Conservation (phyloP, 2,329 filamentous ascomycete species). For the Calonectria fujianensis region DNA sequence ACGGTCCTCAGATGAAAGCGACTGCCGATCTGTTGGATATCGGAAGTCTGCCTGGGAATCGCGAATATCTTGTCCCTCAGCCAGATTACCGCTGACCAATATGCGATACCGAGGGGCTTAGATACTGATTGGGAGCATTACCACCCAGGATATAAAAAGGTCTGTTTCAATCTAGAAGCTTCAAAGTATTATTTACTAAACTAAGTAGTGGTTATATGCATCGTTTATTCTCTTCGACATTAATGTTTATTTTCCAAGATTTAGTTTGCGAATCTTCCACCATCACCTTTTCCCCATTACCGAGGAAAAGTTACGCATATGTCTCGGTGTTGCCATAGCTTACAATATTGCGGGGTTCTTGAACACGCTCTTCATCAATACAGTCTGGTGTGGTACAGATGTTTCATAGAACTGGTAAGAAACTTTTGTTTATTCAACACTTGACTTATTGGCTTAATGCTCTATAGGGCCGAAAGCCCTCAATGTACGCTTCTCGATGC, state of each 20-base stretch:
- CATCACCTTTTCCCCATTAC: slow-evolving; percentile 9
- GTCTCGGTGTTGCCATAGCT: not conserved
- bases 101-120: not conserved
- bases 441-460: not conserved
- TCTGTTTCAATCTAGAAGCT: not conserved
- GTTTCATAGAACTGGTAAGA: not conserved
- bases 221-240: slow-evolving; percentile 4
- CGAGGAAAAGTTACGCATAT: not conserved
- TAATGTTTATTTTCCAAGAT: not conserved
- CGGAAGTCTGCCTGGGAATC: not conserved
- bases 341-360: slow-evolving; percentile 4
- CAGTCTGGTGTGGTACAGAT: not conserved
- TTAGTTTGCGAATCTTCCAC: slow-evolving; percentile 7
- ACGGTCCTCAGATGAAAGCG: not conserved
- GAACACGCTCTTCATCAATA: not conserved
- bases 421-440: not conserved
- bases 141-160: not conserved
- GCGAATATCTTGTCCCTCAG: not conserved
- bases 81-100: not conserved
- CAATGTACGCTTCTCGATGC: not conserved
- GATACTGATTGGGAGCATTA: not conserved
- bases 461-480: not conserved
- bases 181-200: not conserved
- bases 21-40: not conserved
- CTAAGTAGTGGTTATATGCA: not conserved